Evolutionary conservation across 768 basidiomycete genomes (phyloP).

Genomic region (Cytidiella melzeri): DNA sequence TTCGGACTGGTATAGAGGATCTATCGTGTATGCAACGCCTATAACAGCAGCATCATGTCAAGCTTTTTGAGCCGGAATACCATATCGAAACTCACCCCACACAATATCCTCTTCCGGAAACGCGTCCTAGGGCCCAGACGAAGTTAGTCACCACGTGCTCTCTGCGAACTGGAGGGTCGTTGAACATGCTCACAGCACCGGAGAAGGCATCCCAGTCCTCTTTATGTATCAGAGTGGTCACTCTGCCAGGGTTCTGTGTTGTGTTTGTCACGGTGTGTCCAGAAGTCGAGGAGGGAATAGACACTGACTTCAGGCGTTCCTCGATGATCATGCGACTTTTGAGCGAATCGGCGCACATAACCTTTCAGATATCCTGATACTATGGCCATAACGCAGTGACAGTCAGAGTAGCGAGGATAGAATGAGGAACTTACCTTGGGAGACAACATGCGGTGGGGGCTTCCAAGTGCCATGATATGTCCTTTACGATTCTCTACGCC

Average conservation of each 20-base stretch:
- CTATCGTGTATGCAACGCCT: constrained; percentile 88
- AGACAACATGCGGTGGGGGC: constrained; percentile 79
- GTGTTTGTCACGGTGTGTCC: not conserved
- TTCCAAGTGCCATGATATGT: constrained; percentile 22
- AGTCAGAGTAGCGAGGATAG: not conserved
- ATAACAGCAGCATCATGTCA: not conserved
- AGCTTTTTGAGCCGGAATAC: not conserved
- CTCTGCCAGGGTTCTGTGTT: constrained; percentile 74
- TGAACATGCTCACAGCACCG: constrained; percentile 41
- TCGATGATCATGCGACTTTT: constrained; percentile 88
- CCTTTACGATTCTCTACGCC: not conserved
- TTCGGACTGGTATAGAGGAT: constrained; percentile 65
- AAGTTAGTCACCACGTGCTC: constrained; percentile 15
- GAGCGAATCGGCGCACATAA: constrained; percentile 85
- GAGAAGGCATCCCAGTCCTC: constrained; percentile 83
- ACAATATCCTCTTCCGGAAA: constrained; percentile 73
- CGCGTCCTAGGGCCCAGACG: constrained; percentile 43
- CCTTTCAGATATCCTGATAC: constrained; percentile 85
- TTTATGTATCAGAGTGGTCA: constrained; percentile 85
- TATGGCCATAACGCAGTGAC: constrained; percentile 22
- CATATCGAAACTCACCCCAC: constrained; percentile 57
- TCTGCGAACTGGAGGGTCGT: not conserved
- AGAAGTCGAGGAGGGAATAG: not conserved
- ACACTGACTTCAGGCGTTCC: constrained; percentile 72
- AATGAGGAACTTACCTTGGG: constrained; percentile 43